A percentile compares a stretch with the other conserved stretches of the same genome.
These are phyloP conservation scores for Bullera alba DNA, from an alignment of 768 basidiomycete species.

Conservation along the genomic window DNA sequence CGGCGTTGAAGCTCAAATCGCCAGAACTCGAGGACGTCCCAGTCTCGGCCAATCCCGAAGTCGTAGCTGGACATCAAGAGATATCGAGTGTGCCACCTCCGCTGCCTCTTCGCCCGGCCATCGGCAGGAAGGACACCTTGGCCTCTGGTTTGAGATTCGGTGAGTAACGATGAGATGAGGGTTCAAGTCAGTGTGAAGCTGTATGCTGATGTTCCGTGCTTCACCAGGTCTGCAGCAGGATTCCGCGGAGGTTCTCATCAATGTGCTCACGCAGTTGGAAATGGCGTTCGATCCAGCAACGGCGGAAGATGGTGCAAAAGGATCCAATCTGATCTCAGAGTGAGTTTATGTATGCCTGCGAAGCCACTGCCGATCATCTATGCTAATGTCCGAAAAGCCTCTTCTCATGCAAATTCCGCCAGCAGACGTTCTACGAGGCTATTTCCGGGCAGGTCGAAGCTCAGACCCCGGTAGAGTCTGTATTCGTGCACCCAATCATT, in stretches of 20 bases:
- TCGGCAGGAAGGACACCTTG: conserved; percentile 20
- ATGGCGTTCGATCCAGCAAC: conserved; percentile 67
- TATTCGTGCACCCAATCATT: conserved; percentile 88
- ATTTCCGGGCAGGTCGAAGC: conserved; percentile 31
- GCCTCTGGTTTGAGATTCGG: conserved; percentile 31
- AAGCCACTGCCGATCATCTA: background rate
- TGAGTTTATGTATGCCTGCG: too few relatives aligned
- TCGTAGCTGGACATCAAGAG: too few relatives aligned
- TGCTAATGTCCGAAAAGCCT: conserved; percentile 48
- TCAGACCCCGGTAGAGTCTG: conserved; percentile 64
- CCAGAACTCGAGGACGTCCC: conserved; percentile 6
- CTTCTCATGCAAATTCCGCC: conserved; percentile 83
- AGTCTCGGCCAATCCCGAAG: too few relatives aligned
- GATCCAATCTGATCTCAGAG: conserved; percentile 77
- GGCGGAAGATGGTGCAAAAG: conserved; percentile 49
- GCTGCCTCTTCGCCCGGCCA: conserved; percentile 20
- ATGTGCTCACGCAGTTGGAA: conserved; percentile 98
- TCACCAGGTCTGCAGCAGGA: conserved; percentile 80
- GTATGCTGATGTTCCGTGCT: background rate
- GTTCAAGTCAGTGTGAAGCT: too few relatives aligned
- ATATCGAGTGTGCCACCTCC: conserved; percentile 19
- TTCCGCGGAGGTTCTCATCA: conserved; percentile 98
- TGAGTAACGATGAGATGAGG: conserved; percentile 5
- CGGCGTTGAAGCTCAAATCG: conserved; percentile 12
- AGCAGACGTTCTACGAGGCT: conserved; percentile 48